Evolutionary conservation across 768 basidiomycete species (phyloP), one percentile per base, ranked within the genome.

Genomic region (Austroboletus eburneus): DNA sequence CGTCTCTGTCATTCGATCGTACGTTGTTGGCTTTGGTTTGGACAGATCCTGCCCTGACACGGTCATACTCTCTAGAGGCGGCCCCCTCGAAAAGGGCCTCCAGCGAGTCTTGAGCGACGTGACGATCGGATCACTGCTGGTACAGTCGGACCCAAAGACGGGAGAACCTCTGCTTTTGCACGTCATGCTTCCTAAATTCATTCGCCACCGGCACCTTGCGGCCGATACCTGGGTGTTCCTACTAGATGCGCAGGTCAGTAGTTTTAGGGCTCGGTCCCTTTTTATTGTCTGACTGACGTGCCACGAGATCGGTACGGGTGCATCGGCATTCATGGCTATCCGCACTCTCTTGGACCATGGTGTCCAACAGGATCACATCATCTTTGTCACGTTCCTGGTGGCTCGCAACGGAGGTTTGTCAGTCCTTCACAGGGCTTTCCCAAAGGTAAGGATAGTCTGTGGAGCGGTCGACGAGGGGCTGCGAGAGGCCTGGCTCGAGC

Each of bases 321-420:
- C 94, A 1, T 82, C 90, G 4, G 85, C 85, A 17, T 88, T 97
- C 65, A 97, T 98, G 95, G 86, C 93, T 0, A 89, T 99, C 50
- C 86, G 95, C 23, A 79, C 95, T 10, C 71, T 97, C 9, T 76
- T 98, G 16, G 95, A 99, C 62, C 95, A 99, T 55, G 92, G 95
- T 12, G 83, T 95, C 16, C 77, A 65, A 45, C 80, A 92, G 64
- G 81, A 86, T 49, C 82, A 79, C 57, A 94, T 96, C 54, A 81
- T 96, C 46, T 94, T 94, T 59, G 80, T 93, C 13, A 85, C 91
- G 0, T 91, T 95, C 69, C 74, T 97, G 9, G 85, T 95, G 39
- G 86, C 92, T 7, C 77, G 81, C n/a, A 75, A 72, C 14, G 92
- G 93, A 16, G 89, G 92, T 10, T 63, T 96, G 17, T 77, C 78